A percentile compares a stretch with the other conserved stretches of the same genome.
These are phyloP conservation scores for Phyllosticta citrichinensis DNA, from an alignment of 2,329 filamentous ascomycete genomes.

Conservation along the genomic window DNA sequence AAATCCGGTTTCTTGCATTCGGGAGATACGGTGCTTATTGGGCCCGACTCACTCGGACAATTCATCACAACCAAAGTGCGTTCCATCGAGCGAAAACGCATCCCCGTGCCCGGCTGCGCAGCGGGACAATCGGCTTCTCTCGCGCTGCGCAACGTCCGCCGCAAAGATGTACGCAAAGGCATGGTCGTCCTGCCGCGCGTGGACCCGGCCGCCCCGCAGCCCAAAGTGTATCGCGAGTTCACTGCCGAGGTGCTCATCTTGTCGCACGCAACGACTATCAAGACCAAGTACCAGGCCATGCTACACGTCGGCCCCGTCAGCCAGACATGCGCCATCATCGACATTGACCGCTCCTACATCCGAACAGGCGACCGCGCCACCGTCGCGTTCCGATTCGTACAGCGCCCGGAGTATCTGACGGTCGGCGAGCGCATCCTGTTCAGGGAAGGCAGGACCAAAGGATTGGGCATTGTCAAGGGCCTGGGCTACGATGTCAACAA, in stretches of 20 bases:
- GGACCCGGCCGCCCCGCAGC: slow-evolving; percentile 50
- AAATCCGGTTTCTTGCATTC: slow-evolving; percentile 75
- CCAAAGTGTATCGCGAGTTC: slow-evolving; percentile 44
- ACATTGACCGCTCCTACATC: slow-evolving; percentile 92
- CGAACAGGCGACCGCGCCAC: slow-evolving; percentile 88
- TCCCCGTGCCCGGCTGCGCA: slow-evolving; percentile 74
- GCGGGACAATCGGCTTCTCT: slow-evolving; percentile 92
- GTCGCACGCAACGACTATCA: slow-evolving; percentile 93
- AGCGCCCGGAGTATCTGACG: slow-evolving; percentile 83
- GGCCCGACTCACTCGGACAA: slow-evolving; percentile 81
- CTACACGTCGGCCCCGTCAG: slow-evolving; percentile 89
- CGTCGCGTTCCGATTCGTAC: slow-evolving; percentile 90
- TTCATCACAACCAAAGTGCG: slow-evolving; percentile 81
- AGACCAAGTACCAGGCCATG: slow-evolving; percentile 96
- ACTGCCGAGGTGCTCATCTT: slow-evolving; percentile 77
- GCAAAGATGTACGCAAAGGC: slow-evolving; percentile 91
- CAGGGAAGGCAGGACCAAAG: slow-evolving; percentile 89
- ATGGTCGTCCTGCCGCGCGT: slow-evolving; percentile 91
- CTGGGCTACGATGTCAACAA: slow-evolving; percentile 69
- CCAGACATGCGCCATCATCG: slow-evolving; percentile 94
- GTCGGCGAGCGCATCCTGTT: slow-evolving; percentile 86
- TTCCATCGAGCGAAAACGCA: slow-evolving; percentile 89
- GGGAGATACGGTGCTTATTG: slow-evolving; percentile 81
- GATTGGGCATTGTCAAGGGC: slow-evolving; percentile 84
- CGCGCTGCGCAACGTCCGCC: slow-evolving; percentile 73